phyloP scores from a whole-genome alignment of 148 eudicot genomes.

The Polygonum maritimum region DNA sequence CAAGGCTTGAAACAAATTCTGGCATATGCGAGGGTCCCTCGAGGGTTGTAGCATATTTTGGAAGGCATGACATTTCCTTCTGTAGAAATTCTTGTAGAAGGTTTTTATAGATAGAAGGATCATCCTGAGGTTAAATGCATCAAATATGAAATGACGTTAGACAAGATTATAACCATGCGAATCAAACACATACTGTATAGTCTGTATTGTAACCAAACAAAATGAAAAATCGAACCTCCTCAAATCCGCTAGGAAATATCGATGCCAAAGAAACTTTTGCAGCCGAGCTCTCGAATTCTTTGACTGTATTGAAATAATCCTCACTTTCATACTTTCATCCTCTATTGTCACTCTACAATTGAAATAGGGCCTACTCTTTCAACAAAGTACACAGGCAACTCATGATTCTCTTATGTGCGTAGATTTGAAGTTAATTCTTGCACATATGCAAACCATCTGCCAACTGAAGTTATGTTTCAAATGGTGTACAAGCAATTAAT shows the following conservation, averaged over 20 bases:
- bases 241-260: conserved; percentile 27
- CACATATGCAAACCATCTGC: conserved; percentile 45
- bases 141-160: neutral
- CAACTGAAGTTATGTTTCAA: conserved; percentile 8
- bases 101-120: conserved; percentile 31
- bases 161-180: neutral
- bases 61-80: conserved; percentile 28
- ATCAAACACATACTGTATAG: neutral
- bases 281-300: conserved; percentile 80
- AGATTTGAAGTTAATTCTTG: conserved; percentile 59
- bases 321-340: conserved; percentile 38
- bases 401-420: conserved; percentile 52
- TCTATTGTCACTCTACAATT: conserved; percentile 47
- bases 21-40: conserved; percentile 57
- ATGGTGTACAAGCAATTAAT: neutral
- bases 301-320: conserved; percentile 39
- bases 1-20: conserved; percentile 45
- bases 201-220: too few species aligned
- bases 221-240: conserved; percentile 39
- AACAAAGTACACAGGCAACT: conserved; percentile 44
- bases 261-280: conserved; percentile 59
- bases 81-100: conserved; percentile 42
- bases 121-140: conserved; percentile 39
- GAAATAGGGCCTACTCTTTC: conserved; percentile 68
- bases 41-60: conserved; percentile 38